Evolutionary conservation across 2,329 filamentous ascomycete species (phyloP).

Genomic region (Berkeleyomyces basicola): DNA sequence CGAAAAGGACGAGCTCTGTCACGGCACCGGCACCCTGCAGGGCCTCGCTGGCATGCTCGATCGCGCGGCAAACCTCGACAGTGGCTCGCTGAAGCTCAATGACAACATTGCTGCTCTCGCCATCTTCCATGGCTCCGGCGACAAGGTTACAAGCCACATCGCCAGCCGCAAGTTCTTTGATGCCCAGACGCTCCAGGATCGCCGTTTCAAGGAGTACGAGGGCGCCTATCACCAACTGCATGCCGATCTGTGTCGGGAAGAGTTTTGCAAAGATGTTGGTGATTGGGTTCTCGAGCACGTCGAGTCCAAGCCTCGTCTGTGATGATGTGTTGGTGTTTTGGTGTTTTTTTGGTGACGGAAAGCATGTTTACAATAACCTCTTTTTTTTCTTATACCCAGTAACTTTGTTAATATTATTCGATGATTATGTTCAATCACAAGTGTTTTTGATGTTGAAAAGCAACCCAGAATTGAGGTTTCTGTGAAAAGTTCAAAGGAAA

Average conservation of each 20-base stretch:
- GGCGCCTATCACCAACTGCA: conserved; percentile 66
- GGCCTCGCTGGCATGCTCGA: conserved; percentile 64
- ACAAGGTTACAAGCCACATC: conserved; percentile 50
- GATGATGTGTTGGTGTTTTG: not conserved
- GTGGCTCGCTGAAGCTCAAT: conserved; percentile 36
- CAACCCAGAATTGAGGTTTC: no score
- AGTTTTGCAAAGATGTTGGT: conserved; percentile 41
- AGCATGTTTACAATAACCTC: no score
- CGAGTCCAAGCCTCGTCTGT: conserved; percentile 24
- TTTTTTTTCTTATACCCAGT: not conserved
- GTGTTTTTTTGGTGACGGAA: not conserved
- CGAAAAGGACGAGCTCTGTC: conserved; percentile 51
- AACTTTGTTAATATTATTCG: not conserved
- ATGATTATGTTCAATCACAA: no score
- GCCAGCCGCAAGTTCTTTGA: conserved; percentile 50
- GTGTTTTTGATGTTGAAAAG: no score
- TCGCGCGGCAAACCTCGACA: conserved; percentile 44
- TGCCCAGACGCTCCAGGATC: conserved; percentile 43
- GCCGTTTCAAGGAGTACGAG: conserved; percentile 54
- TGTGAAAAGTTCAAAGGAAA: no score
- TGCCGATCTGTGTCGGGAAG: conserved; percentile 37
- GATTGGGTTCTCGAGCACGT: conserved; percentile 44
- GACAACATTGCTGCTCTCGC: conserved; percentile 46
- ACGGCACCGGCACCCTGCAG: conserved; percentile 75
- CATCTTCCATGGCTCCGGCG: conserved; percentile 60